Base-by-base conservation (phyloP, 805 yeast genomes). In the Teunomyces funiuensis region DNA sequence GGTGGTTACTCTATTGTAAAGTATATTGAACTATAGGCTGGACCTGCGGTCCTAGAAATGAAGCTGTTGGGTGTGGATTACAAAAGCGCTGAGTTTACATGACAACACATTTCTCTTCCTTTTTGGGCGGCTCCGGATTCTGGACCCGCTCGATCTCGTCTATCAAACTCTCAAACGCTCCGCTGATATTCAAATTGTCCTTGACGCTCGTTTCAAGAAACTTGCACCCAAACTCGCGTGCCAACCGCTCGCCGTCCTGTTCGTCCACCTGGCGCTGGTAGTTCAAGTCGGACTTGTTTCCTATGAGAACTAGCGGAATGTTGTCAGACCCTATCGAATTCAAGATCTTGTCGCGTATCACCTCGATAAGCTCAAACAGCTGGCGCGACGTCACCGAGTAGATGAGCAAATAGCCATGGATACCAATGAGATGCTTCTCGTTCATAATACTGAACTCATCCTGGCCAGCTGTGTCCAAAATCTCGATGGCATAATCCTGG, bases 381-480 rank as follows among this genome's bases (percentile, higher is more conserved):
- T 81, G 78, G 52, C 85, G 69, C 33, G 89, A 83, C 22, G 87
- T 81, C 40, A 89, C 89, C 37, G 91, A 84, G 65, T 87, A 89
- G 33, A 88, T 86, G 31, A 90, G 65, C 33, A 89, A 68, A 57
- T 85, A 85, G 1, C 96, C 97, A 55, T 87, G 93, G 25, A 85
- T 80, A 13, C 90, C 93, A 36, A 85, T 83, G 37, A 87, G 66
- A 41, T 85, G 83, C 52, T 85, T 85, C 61, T 85, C 88, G 53
- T 81, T 85, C 63, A 89, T 76, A 49, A 86, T 79, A 37, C 88
- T 78, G 58, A 83, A 86, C 67, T 88, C 96, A 62, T 88, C 96
- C 67, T 88, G 95, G 6, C 97, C 97, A 0, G 96, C 96, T 0
- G 97, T 89, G 57, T 89, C 97, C 45, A 88, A 69, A 40, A 89